Conservation (phyloP, 1,284 basidiomycete species). For the Melampsora americana region DNA sequence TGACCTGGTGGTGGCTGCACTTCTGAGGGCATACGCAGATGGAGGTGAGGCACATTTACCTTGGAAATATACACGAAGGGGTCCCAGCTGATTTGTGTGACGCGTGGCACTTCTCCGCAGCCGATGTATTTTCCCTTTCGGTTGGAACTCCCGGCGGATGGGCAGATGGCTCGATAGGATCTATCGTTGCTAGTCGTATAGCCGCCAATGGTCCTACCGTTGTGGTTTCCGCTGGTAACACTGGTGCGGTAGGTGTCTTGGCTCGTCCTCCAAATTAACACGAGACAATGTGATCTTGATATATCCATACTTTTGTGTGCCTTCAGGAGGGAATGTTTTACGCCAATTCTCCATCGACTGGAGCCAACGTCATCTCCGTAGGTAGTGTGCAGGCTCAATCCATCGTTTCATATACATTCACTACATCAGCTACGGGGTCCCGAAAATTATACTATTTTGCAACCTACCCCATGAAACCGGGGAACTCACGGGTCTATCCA, state of each 20-base stretch:
- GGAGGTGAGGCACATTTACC: conserved; percentile 50
- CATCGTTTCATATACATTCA: conserved; percentile 37
- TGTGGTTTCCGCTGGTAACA: conserved; percentile 55
- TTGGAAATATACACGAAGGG: conserved; percentile 47
- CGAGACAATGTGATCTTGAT: not conserved
- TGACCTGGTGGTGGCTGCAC: conserved; percentile 56
- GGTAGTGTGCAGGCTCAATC: conserved; percentile 48
- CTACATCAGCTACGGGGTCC: conserved; percentile 31
- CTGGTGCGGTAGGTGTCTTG: conserved; percentile 47
- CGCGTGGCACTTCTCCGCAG: not conserved
- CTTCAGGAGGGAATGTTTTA: conserved; percentile 54
- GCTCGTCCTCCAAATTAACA: not conserved
- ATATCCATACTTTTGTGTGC: not conserved
- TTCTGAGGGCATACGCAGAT: conserved; percentile 51
- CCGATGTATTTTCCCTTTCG: conserved; percentile 65
- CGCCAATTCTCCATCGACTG: conserved; percentile 55
- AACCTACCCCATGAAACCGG: conserved; percentile 30
- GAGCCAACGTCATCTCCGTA: conserved; percentile 53
- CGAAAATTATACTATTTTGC: conserved; percentile 35
- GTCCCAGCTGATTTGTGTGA: too few relatives aligned
- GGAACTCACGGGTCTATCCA: conserved; percentile 32
- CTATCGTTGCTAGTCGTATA: conserved; percentile 40
- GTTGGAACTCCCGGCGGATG: conserved; percentile 58
- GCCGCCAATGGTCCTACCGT: conserved; percentile 23
- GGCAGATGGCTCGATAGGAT: conserved; percentile 32